Base-by-base conservation (phyloP, 177 flowering plant species). In the Vitis hybrid region DNA sequence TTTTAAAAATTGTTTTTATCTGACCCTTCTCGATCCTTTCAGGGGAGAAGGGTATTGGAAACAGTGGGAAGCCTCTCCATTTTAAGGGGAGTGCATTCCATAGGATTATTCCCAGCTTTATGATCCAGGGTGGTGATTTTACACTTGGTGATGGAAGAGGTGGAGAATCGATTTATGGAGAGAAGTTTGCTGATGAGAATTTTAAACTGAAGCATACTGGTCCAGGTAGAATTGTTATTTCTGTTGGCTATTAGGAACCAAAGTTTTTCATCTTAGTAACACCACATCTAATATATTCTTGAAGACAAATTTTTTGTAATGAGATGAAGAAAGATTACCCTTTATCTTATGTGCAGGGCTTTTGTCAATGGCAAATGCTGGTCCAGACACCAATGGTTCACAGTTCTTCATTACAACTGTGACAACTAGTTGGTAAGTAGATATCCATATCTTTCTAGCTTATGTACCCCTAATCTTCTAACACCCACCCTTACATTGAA, bases 361-460 rank as follows among this genome's bases (percentile, higher is more conserved):
- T 54, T 76, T 95, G 31, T 95, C 99, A 22, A 93, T 93, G 99
- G 99, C 99, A 62, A 95, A 95, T 84, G 89, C 99, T 67, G 99
- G 99, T 62, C 71, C 67, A 8, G 89, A 95, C 80, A 91, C 97
- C 57, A 95, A 93, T 61, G 99, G 99, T 29, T 95, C 98, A 9
- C 99, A 95, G 71, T 95, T 95, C 81, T 95, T 95, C 88, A 90
- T 95, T 57, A 95, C 99, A 20, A 95, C 99, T 51, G 97, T 91
- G 63, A 90, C 90, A 65, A 95, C 99, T 63, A 88, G 88, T 87
- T 91, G 98, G 98, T 93, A 83, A 81, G 66, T 77, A 59, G 13
- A n/a, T 26, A 5, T 69, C 45, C 63, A 61, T 29, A 18, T 8
- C 45, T 6, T 39, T 39, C 45, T 39, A 6, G 45, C 45, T 39